phyloP scores from a whole-genome alignment of 441 rosid species.

The Eutrema salsugineum region DNA sequence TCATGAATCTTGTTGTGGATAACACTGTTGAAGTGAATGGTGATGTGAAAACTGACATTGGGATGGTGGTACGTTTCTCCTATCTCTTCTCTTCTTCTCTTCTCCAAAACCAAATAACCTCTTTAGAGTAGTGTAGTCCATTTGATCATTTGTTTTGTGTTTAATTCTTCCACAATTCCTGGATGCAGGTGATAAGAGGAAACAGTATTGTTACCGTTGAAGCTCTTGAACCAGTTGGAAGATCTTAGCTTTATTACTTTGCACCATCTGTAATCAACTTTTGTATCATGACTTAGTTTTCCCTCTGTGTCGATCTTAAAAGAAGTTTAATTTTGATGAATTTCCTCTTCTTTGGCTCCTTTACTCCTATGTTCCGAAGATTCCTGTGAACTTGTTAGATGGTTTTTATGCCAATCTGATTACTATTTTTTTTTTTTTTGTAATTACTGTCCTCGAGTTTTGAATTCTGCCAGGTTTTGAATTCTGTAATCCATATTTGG shows the following conservation, averaged over 20 bases:
- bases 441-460: not conserved
- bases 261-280: not conserved
- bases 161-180: not conserved
- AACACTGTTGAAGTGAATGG: constrained; percentile 77
- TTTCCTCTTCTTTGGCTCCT: not conserved
- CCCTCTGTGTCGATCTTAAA: not conserved
- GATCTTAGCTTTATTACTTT: constrained; percentile 22
- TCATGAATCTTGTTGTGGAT: constrained; percentile 84
- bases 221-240: constrained; percentile 89
- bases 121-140: not conserved
- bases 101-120: not conserved
- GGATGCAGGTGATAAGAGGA: constrained; percentile 78
- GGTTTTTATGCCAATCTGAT: not conserved
- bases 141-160: not conserved
- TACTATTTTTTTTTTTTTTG: not conserved
- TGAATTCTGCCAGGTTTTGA: not conserved
- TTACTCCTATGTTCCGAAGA: not conserved
- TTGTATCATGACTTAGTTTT: not conserved
- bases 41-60: constrained; percentile 63
- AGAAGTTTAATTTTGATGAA: not conserved
- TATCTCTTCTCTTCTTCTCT: not conserved
- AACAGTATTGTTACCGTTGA: constrained; percentile 92
- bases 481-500: not conserved
- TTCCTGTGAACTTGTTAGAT: not conserved
- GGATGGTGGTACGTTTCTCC: constrained; percentile 59